These are phyloP conservation scores for Lomentospora prolificans DNA, from an alignment of 2,329 filamentous ascomycete species.

Conservation along the genomic window DNA sequence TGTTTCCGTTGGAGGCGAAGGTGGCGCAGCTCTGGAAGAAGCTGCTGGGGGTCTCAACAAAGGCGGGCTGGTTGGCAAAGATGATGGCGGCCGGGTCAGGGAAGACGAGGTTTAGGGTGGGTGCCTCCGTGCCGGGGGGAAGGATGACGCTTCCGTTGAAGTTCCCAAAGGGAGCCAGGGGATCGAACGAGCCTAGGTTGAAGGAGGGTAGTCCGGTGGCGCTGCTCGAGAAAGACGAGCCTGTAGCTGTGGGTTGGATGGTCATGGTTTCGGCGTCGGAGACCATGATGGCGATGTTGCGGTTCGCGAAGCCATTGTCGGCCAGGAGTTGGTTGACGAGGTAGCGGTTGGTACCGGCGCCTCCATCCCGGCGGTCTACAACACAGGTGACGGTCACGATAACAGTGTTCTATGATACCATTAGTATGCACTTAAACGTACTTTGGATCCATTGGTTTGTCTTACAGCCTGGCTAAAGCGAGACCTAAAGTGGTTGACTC, in stretches of 20 bases:
- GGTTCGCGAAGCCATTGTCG: slow-evolving; percentile 24
- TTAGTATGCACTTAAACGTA: not conserved
- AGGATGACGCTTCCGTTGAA: slow-evolving; percentile 24
- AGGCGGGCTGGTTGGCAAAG: slow-evolving; percentile 21
- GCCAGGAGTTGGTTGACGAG: slow-evolving; percentile 28
- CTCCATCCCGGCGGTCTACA: not conserved
- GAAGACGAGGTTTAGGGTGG: slow-evolving; percentile 22
- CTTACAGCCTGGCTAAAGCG: slow-evolving; percentile 26
- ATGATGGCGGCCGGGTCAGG: slow-evolving; percentile 28
- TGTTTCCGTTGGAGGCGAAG: slow-evolving; percentile 8
- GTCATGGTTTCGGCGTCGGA: slow-evolving; percentile 25
- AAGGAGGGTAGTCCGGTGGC: slow-evolving; percentile 11
- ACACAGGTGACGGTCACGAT: slow-evolving; percentile 27
- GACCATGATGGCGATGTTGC: slow-evolving; percentile 27
- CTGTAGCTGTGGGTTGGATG: slow-evolving; percentile 15
- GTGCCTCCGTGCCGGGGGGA: slow-evolving; percentile 21
- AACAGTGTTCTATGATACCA: slow-evolving; percentile 23
- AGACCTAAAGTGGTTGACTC: slow-evolving; percentile 27
- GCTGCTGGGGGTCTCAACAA: slow-evolving; percentile 23
- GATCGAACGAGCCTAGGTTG: slow-evolving; percentile 18
- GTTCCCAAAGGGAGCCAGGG: slow-evolving; percentile 23
- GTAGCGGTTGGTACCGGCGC: slow-evolving; percentile 23
- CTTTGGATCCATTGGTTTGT: too few species aligned
- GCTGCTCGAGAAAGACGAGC: slow-evolving; percentile 10
- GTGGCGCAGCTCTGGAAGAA: slow-evolving; percentile 22